Evolutionary conservation across 2,329 filamentous ascomycete species (phyloP).

Genomic region (Colletotrichum sp.): DNA sequence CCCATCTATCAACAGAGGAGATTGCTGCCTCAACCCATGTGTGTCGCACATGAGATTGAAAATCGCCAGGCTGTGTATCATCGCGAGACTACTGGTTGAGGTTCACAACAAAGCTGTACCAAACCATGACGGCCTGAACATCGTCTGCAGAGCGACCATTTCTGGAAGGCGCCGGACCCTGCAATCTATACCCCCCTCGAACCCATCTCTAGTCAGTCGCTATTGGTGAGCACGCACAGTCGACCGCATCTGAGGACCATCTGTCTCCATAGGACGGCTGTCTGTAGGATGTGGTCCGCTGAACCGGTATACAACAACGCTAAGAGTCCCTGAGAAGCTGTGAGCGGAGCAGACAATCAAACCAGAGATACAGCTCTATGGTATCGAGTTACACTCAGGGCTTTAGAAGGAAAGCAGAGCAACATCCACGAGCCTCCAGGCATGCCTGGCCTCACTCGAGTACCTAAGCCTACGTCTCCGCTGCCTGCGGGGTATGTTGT

Average conservation of each 20-base stretch:
- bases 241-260: neutral
- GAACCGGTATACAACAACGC: neutral
- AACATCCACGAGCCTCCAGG: neutral
- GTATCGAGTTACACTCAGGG: too few species aligned
- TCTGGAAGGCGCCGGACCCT: neutral
- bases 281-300: neutral
- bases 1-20: too few species aligned
- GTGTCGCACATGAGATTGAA: neutral
- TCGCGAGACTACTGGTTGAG: neutral
- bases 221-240: neutral
- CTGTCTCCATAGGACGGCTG: neutral
- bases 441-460: neutral
- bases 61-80: neutral
- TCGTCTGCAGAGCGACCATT: neutral
- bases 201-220: neutral
- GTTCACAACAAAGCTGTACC: neutral
- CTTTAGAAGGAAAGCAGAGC: neutral
- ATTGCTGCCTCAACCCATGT: neutral
- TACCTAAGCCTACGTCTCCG: neutral
- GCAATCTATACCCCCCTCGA: neutral
- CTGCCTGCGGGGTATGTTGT: neutral
- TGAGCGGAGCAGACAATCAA: neutral
- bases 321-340: neutral
- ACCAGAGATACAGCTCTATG: rapidly evolving
- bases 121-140: rapidly evolving